Base-by-base conservation (phyloP, 2,329 filamentous ascomycete genomes). In the Onygena corvina region DNA sequence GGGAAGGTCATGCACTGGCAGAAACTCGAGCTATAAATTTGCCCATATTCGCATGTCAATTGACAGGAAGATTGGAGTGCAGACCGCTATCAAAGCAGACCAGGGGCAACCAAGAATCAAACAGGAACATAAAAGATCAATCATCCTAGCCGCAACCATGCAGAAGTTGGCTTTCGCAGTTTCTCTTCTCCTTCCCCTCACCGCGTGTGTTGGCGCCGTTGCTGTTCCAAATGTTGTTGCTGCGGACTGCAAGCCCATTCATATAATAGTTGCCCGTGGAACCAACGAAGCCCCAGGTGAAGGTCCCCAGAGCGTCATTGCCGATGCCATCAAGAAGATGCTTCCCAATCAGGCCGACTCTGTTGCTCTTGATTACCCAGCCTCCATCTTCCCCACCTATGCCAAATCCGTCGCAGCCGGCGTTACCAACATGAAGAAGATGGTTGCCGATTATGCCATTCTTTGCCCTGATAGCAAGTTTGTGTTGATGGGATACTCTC, bases 401-500 rank as follows among this genome's bases (percentile, higher is more conserved):
- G 30, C 14, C 14, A 48, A 40, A 27, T 53, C 51, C 23, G 47
- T 49, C 18, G 20, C 30, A 18, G 21, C 30, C 4, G 51, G 51
- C n/a, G 47, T 40, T 14, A 14, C 20, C 12, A 42, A 38, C 9
- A 29, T 49, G 14, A 53, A 48, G 9, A 42, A 29, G 12, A 40
- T 45, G 48, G 40, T 53, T 31, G 34, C 45, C 8, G 45, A 40
- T 23, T 50, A 50, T 21, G 48, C 47, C 33, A 18, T 29, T 20
- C 8, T 9, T 6, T 53, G 51, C 33, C 51, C 51, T 27, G 1
- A 38, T 0, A 47, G 40, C 33, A 53, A 53, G 12, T 40, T 53
- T 44, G 48, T 53, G 6, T 38, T 53, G 30, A 31, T 53, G 21
- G 51, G 51, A 33, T 53, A 48, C 23, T 53, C 51, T 5, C 51